These are phyloP conservation scores for Ceratocystis eucalypticola DNA, from an alignment of 2,329 filamentous ascomycete genomes.

Conservation along the genomic window DNA sequence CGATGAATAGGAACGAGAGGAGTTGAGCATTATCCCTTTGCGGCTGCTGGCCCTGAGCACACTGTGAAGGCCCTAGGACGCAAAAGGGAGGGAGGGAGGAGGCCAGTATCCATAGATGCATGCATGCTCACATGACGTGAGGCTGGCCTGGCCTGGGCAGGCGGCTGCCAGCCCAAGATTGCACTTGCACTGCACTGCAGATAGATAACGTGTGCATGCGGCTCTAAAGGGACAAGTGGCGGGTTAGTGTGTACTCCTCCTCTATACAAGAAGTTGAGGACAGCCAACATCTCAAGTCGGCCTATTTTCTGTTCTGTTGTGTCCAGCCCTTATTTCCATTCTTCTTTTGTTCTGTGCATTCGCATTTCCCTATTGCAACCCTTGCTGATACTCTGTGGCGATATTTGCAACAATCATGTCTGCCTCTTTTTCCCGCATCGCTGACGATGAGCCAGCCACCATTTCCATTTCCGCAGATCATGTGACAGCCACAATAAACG, in stretches of 20 bases:
- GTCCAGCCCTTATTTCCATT: background rate
- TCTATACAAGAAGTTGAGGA: conserved; percentile 4
- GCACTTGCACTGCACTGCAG: background rate
- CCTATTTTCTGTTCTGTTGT: background rate
- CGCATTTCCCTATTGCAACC: background rate
- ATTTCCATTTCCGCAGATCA: conserved; percentile 52
- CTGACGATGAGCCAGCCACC: conserved; percentile 44
- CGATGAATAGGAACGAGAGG: background rate
- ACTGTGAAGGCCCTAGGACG: background rate
- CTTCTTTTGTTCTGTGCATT: background rate
- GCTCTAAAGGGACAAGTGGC: background rate
- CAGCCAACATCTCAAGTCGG: background rate
- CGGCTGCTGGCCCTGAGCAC: background rate
- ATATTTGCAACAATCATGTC: conserved; percentile 26
- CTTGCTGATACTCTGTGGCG: background rate
- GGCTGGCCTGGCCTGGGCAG: no score
- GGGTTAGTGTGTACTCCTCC: background rate
- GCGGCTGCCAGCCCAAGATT: background rate
- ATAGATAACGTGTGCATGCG: background rate
- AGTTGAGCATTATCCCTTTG: background rate
- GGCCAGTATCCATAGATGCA: background rate
- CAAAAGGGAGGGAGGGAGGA: background rate
- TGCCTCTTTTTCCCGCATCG: conserved; percentile 60
- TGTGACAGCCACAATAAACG: conserved; percentile 58
- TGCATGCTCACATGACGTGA: background rate